phyloP scores from a whole-genome alignment of 2,329 filamentous ascomycete genomes.

The Tolypocladium inflatum region DNA sequence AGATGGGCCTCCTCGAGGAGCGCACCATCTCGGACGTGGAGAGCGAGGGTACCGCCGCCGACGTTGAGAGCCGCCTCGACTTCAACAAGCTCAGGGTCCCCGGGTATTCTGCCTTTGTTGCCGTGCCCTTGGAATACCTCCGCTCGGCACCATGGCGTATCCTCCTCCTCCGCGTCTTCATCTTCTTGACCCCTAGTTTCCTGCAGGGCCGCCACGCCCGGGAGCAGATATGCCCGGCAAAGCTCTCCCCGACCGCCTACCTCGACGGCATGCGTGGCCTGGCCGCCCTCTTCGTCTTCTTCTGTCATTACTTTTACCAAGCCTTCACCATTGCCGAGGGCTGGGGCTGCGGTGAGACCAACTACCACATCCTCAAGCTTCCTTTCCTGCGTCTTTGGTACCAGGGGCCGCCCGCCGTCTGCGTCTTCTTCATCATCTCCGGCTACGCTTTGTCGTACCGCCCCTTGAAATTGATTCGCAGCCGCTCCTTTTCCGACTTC shows the following conservation, averaged over 20 bases:
- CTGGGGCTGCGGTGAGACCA: constrained; percentile 33
- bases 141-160: constrained; percentile 25
- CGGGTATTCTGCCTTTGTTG: constrained; percentile 12
- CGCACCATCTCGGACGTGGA: constrained; percentile 32
- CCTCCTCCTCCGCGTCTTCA: constrained; percentile 24
- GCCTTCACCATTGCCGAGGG: constrained; percentile 41
- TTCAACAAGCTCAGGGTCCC: constrained; percentile 11
- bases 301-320: constrained; percentile 48
- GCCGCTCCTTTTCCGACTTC: constrained; percentile 27
- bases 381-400: constrained; percentile 45
- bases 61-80: constrained; percentile 25
- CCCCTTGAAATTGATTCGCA: constrained; percentile 36
- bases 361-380: constrained; percentile 39
- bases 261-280: constrained; percentile 49
- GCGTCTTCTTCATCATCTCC: constrained; percentile 53
- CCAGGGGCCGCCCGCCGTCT: constrained; percentile 47
- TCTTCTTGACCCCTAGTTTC: constrained; percentile 46
- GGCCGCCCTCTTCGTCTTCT: constrained; percentile 45
- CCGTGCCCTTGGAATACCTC: constrained; percentile 16
- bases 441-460: constrained; percentile 50
- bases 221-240: constrained; percentile 29
- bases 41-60: constrained; percentile 28
- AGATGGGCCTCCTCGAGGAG: constrained; percentile 33
- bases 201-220: constrained; percentile 33
- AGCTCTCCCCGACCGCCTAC: constrained; percentile 43